Evolutionary conservation across 768 basidiomycete genomes (phyloP), one percentile per base, ranked within the genome.

Genomic region (Strobilomyces dryophilus): DNA sequence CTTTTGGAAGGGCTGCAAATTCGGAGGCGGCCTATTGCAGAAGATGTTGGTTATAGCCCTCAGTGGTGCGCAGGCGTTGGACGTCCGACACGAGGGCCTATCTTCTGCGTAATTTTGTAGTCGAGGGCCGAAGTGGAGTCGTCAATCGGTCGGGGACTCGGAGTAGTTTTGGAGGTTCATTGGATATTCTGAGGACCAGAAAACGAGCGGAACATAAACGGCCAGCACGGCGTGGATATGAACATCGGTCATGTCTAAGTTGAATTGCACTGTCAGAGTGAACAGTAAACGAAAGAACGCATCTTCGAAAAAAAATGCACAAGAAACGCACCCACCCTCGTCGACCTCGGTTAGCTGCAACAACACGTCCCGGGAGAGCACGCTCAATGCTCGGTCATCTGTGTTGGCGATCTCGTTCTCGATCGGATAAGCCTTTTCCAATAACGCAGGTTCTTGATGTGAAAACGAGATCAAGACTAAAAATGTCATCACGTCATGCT

Each of bases 1-100:
- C 92, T 88, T 91, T 79, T 95, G 95, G 74, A 85, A 97, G 2
- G 93, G 93, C 65, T 95, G 90, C 45, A 89, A 69, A 64, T 87
- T 93, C 5, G 92, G 91, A 24, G 92, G 90, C 9, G 92, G 92
- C 3, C 93, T 95, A 65, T 98, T 97, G 75, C 97, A 98, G 12
- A 98, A 75, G 62, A 98, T 98, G 66, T 98, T 98, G 31, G 93
- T 95, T 32, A 98, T 95, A 27, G 95, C 93, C 93, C 69, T 97
- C 93, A 18, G 95, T 94, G 10, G 80, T 87, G 45, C 92, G 82
- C 12, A 82, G 76, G 48, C 90, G 81, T 5, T 92, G 93, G n/a
- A 89, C 70, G 64, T 95, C 91, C 68, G 85, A 90, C 11, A 81
- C 79, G 92, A 8, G 92, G 92, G 24, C 85, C 75, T 50, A 75